Conservation (phyloP, 768 basidiomycete species). For the Psilocybe cubensis region DNA sequence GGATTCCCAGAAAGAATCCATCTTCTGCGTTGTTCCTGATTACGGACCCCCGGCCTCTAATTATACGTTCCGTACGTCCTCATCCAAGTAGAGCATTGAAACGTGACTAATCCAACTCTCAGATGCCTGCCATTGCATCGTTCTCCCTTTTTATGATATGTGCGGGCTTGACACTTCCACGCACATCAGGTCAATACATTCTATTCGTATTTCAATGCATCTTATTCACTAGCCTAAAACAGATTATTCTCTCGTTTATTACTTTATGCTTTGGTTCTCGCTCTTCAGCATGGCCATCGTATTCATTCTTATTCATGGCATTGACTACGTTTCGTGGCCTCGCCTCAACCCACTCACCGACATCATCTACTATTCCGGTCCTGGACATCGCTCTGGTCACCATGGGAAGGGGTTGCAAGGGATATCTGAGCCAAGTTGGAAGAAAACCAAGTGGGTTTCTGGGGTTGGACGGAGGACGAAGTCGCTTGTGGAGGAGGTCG, state of each 20-base stretch:
- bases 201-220: background rate
- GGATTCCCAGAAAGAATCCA: conserved; percentile 82
- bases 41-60: conserved; percentile 78
- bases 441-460: conserved; percentile 41
- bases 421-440: conserved; percentile 35
- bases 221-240: conserved; percentile 4
- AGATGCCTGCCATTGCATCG: conserved; percentile 85
- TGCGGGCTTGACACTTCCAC: conserved; percentile 84
- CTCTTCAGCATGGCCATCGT: conserved; percentile 61
- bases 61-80: conserved; percentile 77
- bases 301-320: conserved; percentile 85
- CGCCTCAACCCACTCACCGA: conserved; percentile 84
- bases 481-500: conserved; percentile 65
- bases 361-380: conserved; percentile 85
- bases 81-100: background rate
- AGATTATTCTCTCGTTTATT: conserved; percentile 89
- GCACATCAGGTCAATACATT: conserved; percentile 75
- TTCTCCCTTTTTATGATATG: conserved; percentile 90
- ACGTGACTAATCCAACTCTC: conserved; percentile 4
- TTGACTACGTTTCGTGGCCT: conserved; percentile 96
- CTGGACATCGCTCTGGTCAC: conserved; percentile 79
- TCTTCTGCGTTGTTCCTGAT: conserved; percentile 72
- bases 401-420: conserved; percentile 73
- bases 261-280: conserved; percentile 80
- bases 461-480: conserved; percentile 36